phyloP scores from a whole-genome alignment of 768 basidiomycete species.

The Lactarius sp. region DNA sequence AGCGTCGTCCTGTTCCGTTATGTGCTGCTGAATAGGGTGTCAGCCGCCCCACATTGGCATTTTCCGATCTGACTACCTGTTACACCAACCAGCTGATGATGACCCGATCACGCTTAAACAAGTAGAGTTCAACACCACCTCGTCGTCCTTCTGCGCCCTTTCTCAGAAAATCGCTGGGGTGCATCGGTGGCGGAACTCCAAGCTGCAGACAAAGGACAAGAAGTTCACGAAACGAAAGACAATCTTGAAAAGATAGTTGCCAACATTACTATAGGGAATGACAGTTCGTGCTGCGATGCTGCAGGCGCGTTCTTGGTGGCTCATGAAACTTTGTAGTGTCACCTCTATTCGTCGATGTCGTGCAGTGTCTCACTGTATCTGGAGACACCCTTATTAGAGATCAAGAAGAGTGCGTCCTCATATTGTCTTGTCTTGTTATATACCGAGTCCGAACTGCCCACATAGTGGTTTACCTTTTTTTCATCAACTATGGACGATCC shows the following conservation, averaged over 20 bases:
- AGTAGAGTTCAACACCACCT: slow-evolving; percentile 98
- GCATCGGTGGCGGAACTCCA: slow-evolving; percentile 88
- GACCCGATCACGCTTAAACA: slow-evolving; percentile 64
- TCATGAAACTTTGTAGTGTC: slow-evolving; percentile 63
- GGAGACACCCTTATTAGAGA: slow-evolving; percentile 91
- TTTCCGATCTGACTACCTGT: slow-evolving; percentile 91
- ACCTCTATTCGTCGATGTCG: slow-evolving; percentile 86
- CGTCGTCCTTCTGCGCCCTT: slow-evolving; percentile 81
- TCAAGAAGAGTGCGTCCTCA: slow-evolving; percentile 89
- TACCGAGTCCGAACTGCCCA: not conserved
- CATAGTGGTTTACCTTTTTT: slow-evolving; percentile 94
- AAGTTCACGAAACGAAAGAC: slow-evolving; percentile 91
- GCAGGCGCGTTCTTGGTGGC: slow-evolving; percentile 19
- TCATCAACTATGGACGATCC: slow-evolving; percentile 92
- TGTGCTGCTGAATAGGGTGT: slow-evolving; percentile 24
- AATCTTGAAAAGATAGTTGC: slow-evolving; percentile 93
- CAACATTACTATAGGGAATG: slow-evolving; percentile 99
- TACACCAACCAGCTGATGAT: slow-evolving; percentile 49
- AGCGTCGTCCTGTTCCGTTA: not conserved
- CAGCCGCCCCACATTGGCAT: slow-evolving; percentile 85
- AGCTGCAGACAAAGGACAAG: slow-evolving; percentile 94
- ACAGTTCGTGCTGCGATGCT: too few species aligned
- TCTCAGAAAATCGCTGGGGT: slow-evolving; percentile 62
- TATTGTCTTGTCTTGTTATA: not conserved
- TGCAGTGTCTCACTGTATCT: slow-evolving; percentile 94